Percentiles rank a stretch among this genome's conserved stretches.
phyloP scores from a whole-genome alignment of 2,329 filamentous ascomycete species.

The Calonectria fujianensis region DNA sequence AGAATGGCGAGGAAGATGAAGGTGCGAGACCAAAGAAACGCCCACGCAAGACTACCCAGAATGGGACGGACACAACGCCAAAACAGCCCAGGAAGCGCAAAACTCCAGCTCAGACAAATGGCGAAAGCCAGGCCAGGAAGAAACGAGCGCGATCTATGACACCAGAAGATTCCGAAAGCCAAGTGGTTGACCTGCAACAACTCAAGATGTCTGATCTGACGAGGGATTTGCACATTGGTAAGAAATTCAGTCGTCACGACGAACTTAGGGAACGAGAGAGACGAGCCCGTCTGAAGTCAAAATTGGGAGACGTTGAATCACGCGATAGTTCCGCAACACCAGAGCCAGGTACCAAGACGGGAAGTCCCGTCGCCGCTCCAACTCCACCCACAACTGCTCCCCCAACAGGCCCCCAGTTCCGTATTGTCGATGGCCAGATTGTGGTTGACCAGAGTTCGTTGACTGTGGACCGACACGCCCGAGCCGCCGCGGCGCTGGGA shows the following conservation, averaged over 20 bases:
- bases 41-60: constrained; percentile 56
- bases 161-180: constrained; percentile 78
- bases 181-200: constrained; percentile 78
- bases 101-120: constrained; percentile 49
- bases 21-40: constrained; percentile 58
- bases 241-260: constrained; percentile 83
- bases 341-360: constrained; percentile 47
- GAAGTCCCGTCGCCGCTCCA: constrained; percentile 49
- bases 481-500: constrained; percentile 70
- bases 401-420: constrained; percentile 72
- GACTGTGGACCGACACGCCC: constrained; percentile 80
- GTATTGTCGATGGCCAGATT: constrained; percentile 83
- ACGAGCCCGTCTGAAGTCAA: constrained; percentile 60
- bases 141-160: constrained; percentile 70
- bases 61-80: constrained; percentile 44
- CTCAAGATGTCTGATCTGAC: constrained; percentile 85
- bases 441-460: constrained; percentile 81
- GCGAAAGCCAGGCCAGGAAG: constrained; percentile 52
- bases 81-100: constrained; percentile 56
- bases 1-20: constrained; percentile 45
- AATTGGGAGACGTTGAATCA: constrained; percentile 53
- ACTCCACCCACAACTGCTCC: constrained; percentile 53
- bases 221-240: constrained; percentile 81
- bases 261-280: constrained; percentile 82
- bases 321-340: constrained; percentile 51